Evolutionary conservation across 805 yeast genomes (phyloP).

Genomic region (Saturnispora saitoi): DNA sequence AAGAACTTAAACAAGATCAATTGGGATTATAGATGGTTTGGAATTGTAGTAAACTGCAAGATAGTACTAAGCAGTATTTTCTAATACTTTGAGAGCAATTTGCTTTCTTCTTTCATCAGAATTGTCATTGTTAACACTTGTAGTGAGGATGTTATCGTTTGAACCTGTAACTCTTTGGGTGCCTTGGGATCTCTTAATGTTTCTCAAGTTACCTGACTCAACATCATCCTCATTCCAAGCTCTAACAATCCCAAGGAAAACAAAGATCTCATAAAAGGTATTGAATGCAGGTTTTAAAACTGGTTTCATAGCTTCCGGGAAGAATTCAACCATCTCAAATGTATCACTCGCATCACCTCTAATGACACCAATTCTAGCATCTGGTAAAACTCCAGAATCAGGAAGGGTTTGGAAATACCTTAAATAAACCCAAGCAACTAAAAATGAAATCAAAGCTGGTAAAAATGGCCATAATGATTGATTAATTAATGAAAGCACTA

Average conservation of each 20-base stretch:
- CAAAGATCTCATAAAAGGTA: conserved; percentile 31
- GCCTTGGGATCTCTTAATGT: conserved; percentile 47
- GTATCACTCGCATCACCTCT: conserved; percentile 88
- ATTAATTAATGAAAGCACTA: conserved; percentile 30
- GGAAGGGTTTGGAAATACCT: conserved; percentile 61
- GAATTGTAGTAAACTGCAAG: background rate
- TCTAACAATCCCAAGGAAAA: conserved; percentile 39
- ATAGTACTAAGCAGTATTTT: conserved; percentile 33
- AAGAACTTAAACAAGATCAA: background rate
- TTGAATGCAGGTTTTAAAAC: conserved; percentile 44
- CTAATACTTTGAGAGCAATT: conserved; percentile 66
- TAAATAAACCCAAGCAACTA: conserved; percentile 66
- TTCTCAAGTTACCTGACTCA: conserved; percentile 66
- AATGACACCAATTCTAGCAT: conserved; percentile 29
- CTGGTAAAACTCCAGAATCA: conserved; percentile 23
- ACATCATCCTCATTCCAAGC: conserved; percentile 63
- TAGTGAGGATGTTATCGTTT: background rate
- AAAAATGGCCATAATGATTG: conserved; percentile 40
- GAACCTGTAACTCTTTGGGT: background rate
- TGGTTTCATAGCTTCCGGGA: conserved; percentile 58
- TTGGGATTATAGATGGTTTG: no score
- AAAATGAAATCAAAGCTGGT: conserved; percentile 51
- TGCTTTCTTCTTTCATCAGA: conserved; percentile 73
- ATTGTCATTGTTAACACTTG: conserved; percentile 25
- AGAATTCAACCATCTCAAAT: conserved; percentile 73